Base-by-base conservation (phyloP, 805 yeast species). In the Ogataea trehaloabstinens region DNA sequence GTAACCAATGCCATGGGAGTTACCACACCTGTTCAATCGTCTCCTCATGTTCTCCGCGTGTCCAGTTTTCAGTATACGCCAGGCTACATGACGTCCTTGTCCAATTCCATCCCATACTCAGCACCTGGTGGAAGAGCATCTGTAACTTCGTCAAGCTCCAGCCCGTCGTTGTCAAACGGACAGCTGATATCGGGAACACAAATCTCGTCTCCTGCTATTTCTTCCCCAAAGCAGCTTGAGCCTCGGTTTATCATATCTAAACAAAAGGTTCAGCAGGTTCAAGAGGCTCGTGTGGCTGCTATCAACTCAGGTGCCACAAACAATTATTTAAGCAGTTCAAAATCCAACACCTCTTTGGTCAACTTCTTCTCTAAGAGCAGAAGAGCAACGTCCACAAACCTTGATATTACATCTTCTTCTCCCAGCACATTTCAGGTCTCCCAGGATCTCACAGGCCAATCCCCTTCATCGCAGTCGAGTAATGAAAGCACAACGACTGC, bases 241-340 rank as follows among this genome's bases (percentile, higher is more conserved):
- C 85, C 95, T 12, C 71, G 96, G 30, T 88, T 89, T 56, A 79
- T 89, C 35, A 83, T 89, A 28, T 85, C 95, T 8, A 79, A 86
- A 52, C 93, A 83, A 44, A 76, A 85, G 38, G 78, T 81, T 18
- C 80, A 72, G 31, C 79, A 67, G 47, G 74, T 69, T 15, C 78
- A 72, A 49, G 76, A 73, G 21, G 73, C 73, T 13, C 51, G 60
- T 51, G 69, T 47, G 19, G 63, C 53, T 1, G 56, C 53, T n/a
- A 44, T 36, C 5, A 34, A 31, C 22, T 40, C 38, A 2, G 44
- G 40, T 13, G 22, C 46, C 8, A 19, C 35, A 4, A 22, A 24
- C 6, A 25, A 17, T 6, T 29, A 36, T 19, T 29, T 49, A 19
- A 53, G 46, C 37, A 48, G 40, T 16, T 49, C 52, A 13, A 52